Base-by-base conservation (phyloP, 2,329 filamentous ascomycete species). In the Colletotrichum euphorbiae region DNA sequence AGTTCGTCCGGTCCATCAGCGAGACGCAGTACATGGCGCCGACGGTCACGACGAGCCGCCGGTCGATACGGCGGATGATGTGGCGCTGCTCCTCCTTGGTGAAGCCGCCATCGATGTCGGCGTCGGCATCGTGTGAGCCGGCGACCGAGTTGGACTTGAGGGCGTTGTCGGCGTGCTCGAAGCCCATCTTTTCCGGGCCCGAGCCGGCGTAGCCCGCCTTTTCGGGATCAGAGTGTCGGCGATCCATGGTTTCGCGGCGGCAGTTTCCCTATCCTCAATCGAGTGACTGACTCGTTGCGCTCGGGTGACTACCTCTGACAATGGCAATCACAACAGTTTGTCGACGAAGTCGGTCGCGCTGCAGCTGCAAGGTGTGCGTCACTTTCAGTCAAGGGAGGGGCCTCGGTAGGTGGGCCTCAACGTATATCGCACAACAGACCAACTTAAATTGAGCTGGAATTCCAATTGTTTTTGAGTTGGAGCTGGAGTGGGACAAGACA, bases 1-100 rank as follows among this genome's bases (percentile, higher is more conserved):
- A 80, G 77, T 95, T 95, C 2, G 91, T 93, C 36, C 93, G 84
- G 75, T 96, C 93, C 88, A 95, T 92, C 67, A 95, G 80, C 71
- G 87, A 91, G 73, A 93, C 84, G 75, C 91, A 93, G 78, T 94
- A 94, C 80, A 93, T 85, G 71, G 85, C 75, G 19, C 90, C 90
- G 4, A 89, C 86, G 1, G 85, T 89, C 3, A 85, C 75, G 45
- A 91, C 86, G 3, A 92, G 80, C 2, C 90, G 87, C 33, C 83
- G 80, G 77, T 97, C 93, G 72, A 96, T 83, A 12, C 88, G 87
- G 63, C 85, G 83, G 46, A 94, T 88, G 73, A 96, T 92, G 46
- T 80, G 85, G 75, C 82, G 87, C 79, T 91, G 87, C 78, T 95
- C 89, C 17, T 82, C 78, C 0, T 83, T 83, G 1, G 87, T 84